Percentiles rank a stretch among this genome's conserved stretches.
These are phyloP conservation scores for Lojkania enalia DNA, from an alignment of 2,329 filamentous ascomycete genomes.

Conservation along the genomic window DNA sequence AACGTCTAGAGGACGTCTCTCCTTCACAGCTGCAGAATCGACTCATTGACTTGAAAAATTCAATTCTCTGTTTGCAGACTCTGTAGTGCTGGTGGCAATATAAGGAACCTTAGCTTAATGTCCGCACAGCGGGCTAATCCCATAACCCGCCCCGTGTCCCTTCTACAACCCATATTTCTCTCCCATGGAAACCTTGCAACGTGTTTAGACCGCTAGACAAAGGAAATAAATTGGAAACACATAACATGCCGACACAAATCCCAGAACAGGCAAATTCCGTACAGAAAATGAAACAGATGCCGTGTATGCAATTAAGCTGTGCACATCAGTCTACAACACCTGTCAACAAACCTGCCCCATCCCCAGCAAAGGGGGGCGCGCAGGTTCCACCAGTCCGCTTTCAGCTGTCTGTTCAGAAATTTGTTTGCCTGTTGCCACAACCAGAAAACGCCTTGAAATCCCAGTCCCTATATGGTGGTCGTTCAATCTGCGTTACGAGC, in stretches of 20 bases:
- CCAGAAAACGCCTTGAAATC: slow-evolving; percentile 39
- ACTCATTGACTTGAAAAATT: too few relatives aligned
- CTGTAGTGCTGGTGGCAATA: slow-evolving; percentile 19
- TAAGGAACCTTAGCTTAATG: slow-evolving; percentile 29
- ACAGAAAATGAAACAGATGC: slow-evolving; percentile 10
- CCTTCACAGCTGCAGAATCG: too few relatives aligned
- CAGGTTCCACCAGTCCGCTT: slow-evolving; percentile 39
- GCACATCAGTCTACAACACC: slow-evolving; percentile 23
- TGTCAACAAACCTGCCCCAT: slow-evolving; percentile 15
- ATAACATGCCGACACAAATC: slow-evolving; percentile 12
- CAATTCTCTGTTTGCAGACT: slow-evolving; percentile 32
- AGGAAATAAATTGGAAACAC: slow-evolving; percentile 12
- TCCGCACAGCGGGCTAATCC: slow-evolving; percentile 38
- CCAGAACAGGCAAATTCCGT: slow-evolving; percentile 19
- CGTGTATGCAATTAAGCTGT: slow-evolving; percentile 1
- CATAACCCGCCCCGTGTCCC: background rate
- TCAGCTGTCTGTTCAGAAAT: slow-evolving; percentile 26
- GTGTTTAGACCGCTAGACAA: too few relatives aligned
- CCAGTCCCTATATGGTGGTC: slow-evolving; percentile 36
- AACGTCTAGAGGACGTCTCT: too few relatives aligned
- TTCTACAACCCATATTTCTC: slow-evolving; percentile 1
- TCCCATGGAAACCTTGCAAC: too few relatives aligned
- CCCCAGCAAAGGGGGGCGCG: slow-evolving; percentile 18
- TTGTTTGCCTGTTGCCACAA: slow-evolving; percentile 24
- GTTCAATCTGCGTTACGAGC: slow-evolving; percentile 44